Evolutionary conservation across 2,329 filamentous ascomycete genomes (phyloP), one percentile per base, ranked within the genome.

Genomic region (Stachybotrys echinatus): DNA sequence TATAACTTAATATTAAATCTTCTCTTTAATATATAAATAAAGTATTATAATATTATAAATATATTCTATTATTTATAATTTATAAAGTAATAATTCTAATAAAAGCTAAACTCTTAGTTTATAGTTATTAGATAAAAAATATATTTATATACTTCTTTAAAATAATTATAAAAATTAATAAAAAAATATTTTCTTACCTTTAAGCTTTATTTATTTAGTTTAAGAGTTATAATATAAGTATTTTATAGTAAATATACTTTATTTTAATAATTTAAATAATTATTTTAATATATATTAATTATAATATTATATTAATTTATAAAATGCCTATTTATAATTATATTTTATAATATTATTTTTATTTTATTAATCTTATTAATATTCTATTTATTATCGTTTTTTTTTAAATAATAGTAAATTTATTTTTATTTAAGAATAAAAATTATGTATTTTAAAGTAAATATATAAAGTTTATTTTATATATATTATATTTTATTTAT

Each of bases 1-100:
- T 21, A 49, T 18, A 27, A 44, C 27, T 17, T 2, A 31, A 6
- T 42, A 23, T n/a, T 42, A 40, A 27, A 34, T 31, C 37, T n/a
- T 44, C 44, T 42, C 19, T 12, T 10, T 42, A 42, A 17, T 42
- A 45, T 47, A 47, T 23, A 7, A 47, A 47, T 12, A 38, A 47
- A 47, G 21, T 19, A 18, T 12, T 48, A 48, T 27, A 40, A 22
- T 39, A 48, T n/a, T 18, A 38, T 38, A 22, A 12, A 38, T 19
- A 22, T 39, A 18, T 12, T 19, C 34, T 48, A 12, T 14, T 48
- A 40, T 38, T 48, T 48, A 37, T 37, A 10, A 10, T 8, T 17
- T 37, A 8, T 37, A 8, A 10, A 37, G 10, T 37, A 17, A 8
- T 37, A 10, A 37, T 17, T 10, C 31, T 17, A 8, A 10, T 10